Evolutionary conservation across 2,329 filamentous ascomycete species (phyloP).

Genomic region (Epicoccum nigrum): DNA sequence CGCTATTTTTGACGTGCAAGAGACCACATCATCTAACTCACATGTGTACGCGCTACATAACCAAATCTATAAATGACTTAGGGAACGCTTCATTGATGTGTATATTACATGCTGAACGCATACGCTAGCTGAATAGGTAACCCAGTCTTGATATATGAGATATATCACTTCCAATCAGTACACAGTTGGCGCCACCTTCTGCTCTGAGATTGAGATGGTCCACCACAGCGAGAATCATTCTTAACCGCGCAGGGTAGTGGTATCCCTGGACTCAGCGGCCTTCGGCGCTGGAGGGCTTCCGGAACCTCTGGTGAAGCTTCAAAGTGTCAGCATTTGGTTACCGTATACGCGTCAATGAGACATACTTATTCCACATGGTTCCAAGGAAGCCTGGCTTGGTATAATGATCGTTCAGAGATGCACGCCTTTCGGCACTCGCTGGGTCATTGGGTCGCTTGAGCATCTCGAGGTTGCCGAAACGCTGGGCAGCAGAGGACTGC

Average conservation of each 20-base stretch:
- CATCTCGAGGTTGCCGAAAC: constrained; percentile 41
- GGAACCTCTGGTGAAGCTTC: constrained; percentile 41
- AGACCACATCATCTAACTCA: too few relatives aligned
- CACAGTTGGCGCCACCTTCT: constrained; percentile 5
- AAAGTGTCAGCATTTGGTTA: constrained; percentile 18
- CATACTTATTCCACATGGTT: constrained; percentile 45
- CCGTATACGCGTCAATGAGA: too few relatives aligned
- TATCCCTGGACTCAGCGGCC: constrained; percentile 30
- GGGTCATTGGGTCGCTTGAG: constrained; percentile 43
- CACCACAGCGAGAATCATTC: neutral
- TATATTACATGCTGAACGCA: neutral
- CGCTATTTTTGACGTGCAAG: too few relatives aligned
- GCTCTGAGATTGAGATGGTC: constrained; percentile 17
- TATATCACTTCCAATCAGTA: neutral
- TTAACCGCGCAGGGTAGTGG: constrained; percentile 35
- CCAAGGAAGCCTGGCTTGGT: constrained; percentile 42
- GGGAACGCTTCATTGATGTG: neutral
- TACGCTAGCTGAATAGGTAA: neutral
- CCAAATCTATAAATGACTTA: too few relatives aligned
- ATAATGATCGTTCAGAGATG: constrained; percentile 43
- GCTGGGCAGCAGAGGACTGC: constrained; percentile 38
- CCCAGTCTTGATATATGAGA: neutral
- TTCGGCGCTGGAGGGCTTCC: constrained; percentile 12
- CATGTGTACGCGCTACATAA: too few relatives aligned
- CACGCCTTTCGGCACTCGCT: constrained; percentile 33